phyloP scores from a whole-genome alignment of 768 basidiomycete species.

The Boletus eberwhitei region DNA sequence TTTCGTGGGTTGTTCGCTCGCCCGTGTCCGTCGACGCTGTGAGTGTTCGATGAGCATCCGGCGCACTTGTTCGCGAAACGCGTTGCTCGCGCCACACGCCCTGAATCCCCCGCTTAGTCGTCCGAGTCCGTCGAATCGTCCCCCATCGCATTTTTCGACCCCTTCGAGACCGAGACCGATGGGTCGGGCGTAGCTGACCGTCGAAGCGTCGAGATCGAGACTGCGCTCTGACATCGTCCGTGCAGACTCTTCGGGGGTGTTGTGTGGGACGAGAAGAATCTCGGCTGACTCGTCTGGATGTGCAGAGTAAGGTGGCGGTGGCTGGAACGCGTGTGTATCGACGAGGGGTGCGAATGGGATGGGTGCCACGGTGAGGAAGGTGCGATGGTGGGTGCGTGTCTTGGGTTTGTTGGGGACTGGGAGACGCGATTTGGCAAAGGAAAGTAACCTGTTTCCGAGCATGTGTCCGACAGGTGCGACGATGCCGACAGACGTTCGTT shows the following conservation, averaged over 20 bases:
- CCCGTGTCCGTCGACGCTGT: slow-evolving; percentile 17
- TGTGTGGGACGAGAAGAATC: slow-evolving; percentile 24
- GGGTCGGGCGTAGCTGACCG: background rate
- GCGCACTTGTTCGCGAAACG: slow-evolving; percentile 18
- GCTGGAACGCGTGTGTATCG: slow-evolving; percentile 26
- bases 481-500: slow-evolving; percentile 2
- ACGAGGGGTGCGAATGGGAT: slow-evolving; percentile 29
- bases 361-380: slow-evolving; percentile 15
- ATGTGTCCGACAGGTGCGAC: slow-evolving; percentile 7
- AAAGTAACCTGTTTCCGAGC: slow-evolving; percentile 18
- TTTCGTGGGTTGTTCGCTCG: slow-evolving; percentile 18
- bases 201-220: background rate
- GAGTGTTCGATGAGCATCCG: slow-evolving; percentile 20
- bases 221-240: background rate
- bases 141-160: slow-evolving; percentile 24
- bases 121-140: slow-evolving; percentile 28
- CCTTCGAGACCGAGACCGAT: slow-evolving; percentile 29
- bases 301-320: slow-evolving; percentile 24
- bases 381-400: slow-evolving; percentile 6
- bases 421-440: slow-evolving; percentile 25
- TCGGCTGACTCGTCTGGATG: slow-evolving; percentile 6
- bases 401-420: slow-evolving; percentile 18
- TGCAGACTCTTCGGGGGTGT: slow-evolving; percentile 19
- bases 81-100: slow-evolving; percentile 4
- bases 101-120: slow-evolving; percentile 28